Conservation (phyloP, 2,329 filamentous ascomycete genomes). For the Fonsecaea nubica region DNA sequence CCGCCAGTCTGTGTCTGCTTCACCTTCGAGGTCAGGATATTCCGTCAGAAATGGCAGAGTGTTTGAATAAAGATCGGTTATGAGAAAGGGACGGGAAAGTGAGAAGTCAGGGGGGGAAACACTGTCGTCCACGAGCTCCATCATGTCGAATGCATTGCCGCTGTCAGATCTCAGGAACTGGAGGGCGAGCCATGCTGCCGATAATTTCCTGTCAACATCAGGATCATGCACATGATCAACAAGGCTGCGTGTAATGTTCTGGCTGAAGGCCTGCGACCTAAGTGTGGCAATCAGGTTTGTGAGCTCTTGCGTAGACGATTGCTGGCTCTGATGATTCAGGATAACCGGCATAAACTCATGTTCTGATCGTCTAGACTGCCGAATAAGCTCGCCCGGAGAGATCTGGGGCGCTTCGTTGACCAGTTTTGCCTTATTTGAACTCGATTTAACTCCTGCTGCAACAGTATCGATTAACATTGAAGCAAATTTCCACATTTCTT, state of each 20-base stretch:
- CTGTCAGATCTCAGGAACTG: conserved; percentile 64
- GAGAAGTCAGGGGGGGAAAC: conserved; percentile 49
- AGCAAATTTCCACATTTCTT: conserved; percentile 71
- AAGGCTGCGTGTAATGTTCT: conserved; percentile 67
- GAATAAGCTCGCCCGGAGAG: conserved; percentile 20
- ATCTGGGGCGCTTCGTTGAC: conserved; percentile 23
- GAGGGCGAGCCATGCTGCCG: conserved; percentile 81
- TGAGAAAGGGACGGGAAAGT: conserved; percentile 45
- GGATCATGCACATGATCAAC: conserved; percentile 67
- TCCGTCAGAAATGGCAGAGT: conserved; percentile 48
- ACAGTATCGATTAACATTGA: conserved; percentile 78
- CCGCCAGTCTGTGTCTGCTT: conserved; percentile 67
- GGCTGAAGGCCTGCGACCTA: conserved; percentile 51
- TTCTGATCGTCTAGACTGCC: background rate
- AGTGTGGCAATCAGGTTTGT: conserved; percentile 65
- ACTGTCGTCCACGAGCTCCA: conserved; percentile 68
- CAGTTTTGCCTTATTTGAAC: conserved; percentile 21
- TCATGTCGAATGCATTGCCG: conserved; percentile 60
- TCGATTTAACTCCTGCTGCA: conserved; percentile 53
- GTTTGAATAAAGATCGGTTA: conserved; percentile 54
- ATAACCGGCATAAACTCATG: conserved; percentile 32
- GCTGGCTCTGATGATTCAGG: conserved; percentile 38
- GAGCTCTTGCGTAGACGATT: conserved; percentile 65
- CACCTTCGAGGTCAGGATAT: conserved; percentile 45
- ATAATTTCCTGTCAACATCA: conserved; percentile 65